Conservation (phyloP, 805 yeast species). For the Candida sithepensis region DNA sequence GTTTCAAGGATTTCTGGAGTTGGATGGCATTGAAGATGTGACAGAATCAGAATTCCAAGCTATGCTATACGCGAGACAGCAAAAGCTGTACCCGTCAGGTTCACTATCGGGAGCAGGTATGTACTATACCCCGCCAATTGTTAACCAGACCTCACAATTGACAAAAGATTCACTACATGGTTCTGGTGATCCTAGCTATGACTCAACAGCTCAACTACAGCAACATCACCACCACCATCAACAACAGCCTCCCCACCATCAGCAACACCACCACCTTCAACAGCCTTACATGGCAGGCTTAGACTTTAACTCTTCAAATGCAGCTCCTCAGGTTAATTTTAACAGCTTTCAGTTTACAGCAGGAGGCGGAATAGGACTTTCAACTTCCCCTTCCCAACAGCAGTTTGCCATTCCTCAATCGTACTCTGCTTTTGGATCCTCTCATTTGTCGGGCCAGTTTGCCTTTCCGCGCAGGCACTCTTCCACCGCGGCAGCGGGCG, state of each 20-base stretch:
- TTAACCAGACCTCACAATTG: background rate
- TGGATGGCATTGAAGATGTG: conserved; percentile 20
- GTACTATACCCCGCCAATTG: conserved; percentile 2
- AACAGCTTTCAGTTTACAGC: conserved; percentile 7
- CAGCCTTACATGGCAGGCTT: conserved; percentile 2
- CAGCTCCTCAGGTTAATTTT: conserved; percentile 6
- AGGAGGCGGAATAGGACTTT: background rate
- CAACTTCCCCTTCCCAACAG: background rate
- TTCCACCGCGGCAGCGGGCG: background rate
- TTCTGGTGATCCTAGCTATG: background rate
- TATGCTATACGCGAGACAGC: conserved; percentile 14
- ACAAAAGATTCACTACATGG: background rate
- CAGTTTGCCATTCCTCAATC: conserved; percentile 3
- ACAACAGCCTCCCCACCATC: background rate
- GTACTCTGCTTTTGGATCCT: background rate
- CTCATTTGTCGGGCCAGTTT: background rate
- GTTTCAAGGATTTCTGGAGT: conserved; percentile 21
- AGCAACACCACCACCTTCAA: background rate
- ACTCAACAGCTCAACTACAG: background rate
- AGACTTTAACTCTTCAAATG: conserved; percentile 1
- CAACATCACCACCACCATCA: background rate
- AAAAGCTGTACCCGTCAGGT: conserved; percentile 2
- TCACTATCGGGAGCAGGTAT: conserved; percentile 2
- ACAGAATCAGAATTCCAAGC: conserved; percentile 17
- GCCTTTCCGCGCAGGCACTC: conserved; percentile 3